Evolutionary conservation across 2,329 filamentous ascomycete genomes (phyloP), one percentile per base, ranked within the genome.

Genomic region (Pseudogymnoascus pannorum): DNA sequence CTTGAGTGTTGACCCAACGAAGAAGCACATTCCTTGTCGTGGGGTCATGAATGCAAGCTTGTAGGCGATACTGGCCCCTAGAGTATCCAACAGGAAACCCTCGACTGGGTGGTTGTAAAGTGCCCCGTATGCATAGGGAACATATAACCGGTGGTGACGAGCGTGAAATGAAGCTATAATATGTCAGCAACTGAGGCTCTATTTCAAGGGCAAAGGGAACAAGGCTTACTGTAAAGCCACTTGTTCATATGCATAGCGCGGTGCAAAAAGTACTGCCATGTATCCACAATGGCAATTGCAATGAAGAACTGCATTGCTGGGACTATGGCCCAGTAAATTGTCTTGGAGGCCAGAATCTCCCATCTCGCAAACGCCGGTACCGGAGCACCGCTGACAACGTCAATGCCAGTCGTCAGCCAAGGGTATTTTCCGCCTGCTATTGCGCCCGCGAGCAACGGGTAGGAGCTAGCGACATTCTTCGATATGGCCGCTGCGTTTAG

Each of bases 181-280:
- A 61, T 33, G 66, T 75, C 68, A 65, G 60, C 31, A 57, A 11
- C 57, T 26, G 42, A 58, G 20, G 33, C 20, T 42, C 14, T 12
- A 14, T 48, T 44, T n/a, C 2, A 9, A 61, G 20, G 36, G 18
- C 2, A 18, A 31, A 9, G 16, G 6, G 36, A 18, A 14, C 68
- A 86, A 87, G 62, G 83, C 89, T 75, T 80, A 94, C 91, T 88
- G 80, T 97, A 97, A 68, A 99, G 82, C 89, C 91, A 97, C 75
- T 90, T 92, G 78, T 97, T 97, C 79, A 94, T 81, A 76, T 99
- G 94, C 94, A 99, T 99, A 62, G 88, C 84, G 38, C 94, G 91
- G 76, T 99, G 94, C 69, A 93, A 82, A 76, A 97, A 96, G 77
- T 99, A 99, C 74, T 99, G 93, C 94, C 94, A 99, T 48, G 92